Evolutionary conservation across 768 basidiomycete genomes (phyloP).

Genomic region (Krasilnikovozyma curviuscula): DNA sequence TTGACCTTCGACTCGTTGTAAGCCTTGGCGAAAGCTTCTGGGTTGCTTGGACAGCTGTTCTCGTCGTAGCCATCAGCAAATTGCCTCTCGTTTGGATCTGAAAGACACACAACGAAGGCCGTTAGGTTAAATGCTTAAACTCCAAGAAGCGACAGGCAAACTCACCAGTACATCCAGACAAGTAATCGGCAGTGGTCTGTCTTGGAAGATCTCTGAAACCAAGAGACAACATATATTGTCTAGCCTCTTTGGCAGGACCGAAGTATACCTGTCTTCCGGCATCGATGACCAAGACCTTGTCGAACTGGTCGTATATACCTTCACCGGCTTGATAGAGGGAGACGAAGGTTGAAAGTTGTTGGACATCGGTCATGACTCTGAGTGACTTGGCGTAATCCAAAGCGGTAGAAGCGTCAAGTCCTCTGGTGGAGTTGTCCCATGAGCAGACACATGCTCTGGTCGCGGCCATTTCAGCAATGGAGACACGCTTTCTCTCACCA

Average conservation of each 20-base stretch:
- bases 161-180: conserved; percentile 34
- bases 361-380: conserved; percentile 65
- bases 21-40: conserved; percentile 45
- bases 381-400: conserved; percentile 65
- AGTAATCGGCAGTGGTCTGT: conserved; percentile 69
- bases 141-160: neutral
- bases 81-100: conserved; percentile 70
- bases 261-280: conserved; percentile 57
- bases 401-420: conserved; percentile 52
- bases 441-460: conserved; percentile 23
- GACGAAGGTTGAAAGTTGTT: too few relatives aligned
- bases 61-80: conserved; percentile 45
- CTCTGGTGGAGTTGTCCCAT: conserved; percentile 45
- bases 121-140: too few relatives aligned
- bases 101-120: too few relatives aligned
- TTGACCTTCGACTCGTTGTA: conserved; percentile 37
- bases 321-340: conserved; percentile 47
- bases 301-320: conserved; percentile 38
- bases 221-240: conserved; percentile 54
- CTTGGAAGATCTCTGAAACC: conserved; percentile 50
- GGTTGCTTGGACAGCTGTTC: conserved; percentile 43
- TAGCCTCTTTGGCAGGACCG: conserved; percentile 45
- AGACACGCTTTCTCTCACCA: conserved; percentile 33
- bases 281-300: conserved; percentile 64
- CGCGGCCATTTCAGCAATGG: conserved; percentile 30